Evolutionary conservation across 345 rosid species (phyloP).

Genomic region (Brassica cretica): DNA sequence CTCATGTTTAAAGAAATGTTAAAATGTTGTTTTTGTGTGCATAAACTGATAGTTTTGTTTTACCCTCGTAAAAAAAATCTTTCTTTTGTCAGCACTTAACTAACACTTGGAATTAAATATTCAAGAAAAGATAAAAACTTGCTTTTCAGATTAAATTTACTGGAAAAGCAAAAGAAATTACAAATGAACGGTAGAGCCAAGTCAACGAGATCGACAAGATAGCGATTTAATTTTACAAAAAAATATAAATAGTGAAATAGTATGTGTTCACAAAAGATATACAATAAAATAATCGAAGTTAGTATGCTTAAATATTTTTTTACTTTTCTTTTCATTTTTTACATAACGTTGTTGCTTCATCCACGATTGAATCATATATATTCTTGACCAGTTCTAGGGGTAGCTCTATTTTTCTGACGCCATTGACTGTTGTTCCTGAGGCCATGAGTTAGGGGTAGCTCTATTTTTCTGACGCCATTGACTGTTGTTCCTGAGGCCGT

Average conservation of each 20-base stretch:
- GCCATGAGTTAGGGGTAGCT: no score
- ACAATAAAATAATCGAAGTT: neutral
- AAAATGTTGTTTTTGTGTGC: neutral
- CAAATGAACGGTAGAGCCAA: neutral
- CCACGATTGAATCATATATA: no score
- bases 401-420: no score
- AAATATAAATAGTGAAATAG: neutral
- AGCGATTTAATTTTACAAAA: neutral
- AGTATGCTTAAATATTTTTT: neutral
- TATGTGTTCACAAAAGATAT: neutral
- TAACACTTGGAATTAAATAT: neutral
- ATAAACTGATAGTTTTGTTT: neutral
- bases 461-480: no score
- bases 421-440: no score
- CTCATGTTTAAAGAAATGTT: slow-evolving; percentile 5
- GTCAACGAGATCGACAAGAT: slow-evolving; percentile 24
- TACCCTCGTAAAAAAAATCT: neutral
- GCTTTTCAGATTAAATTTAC: neutral
- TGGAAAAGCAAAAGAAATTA: neutral
- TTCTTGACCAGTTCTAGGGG: no score
- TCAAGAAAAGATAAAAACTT: slow-evolving; percentile 14
- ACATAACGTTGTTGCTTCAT: no score
- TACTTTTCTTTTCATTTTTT: neutral
- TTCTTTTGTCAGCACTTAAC: neutral
- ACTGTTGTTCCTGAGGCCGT: no score